phyloP scores from a whole-genome alignment of 2,329 filamentous ascomycete genomes.

The Penicillium sp. region DNA sequence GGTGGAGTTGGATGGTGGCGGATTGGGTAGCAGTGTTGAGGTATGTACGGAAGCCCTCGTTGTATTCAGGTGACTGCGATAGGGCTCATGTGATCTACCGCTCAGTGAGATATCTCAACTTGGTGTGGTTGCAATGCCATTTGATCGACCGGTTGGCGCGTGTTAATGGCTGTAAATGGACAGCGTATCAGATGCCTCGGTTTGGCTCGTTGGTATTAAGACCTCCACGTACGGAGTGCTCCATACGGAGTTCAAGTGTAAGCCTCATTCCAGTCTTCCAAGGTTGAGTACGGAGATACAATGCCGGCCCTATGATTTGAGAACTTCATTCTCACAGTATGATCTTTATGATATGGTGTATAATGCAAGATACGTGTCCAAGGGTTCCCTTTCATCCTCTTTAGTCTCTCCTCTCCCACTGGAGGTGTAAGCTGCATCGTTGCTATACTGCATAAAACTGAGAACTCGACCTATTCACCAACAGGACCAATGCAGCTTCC shows the following conservation, averaged over 20 bases:
- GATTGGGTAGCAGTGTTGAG: too few species aligned
- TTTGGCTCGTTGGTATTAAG: too few species aligned
- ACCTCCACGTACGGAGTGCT: too few species aligned
- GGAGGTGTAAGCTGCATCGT: background rate
- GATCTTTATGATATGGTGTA: background rate
- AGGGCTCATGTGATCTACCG: background rate
- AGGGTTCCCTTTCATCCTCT: too few species aligned
- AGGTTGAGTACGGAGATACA: background rate
- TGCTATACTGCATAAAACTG: background rate
- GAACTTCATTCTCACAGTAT: background rate
- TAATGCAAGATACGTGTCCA: background rate
- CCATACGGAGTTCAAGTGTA: too few species aligned
- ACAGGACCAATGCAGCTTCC: slow-evolving; percentile 1
- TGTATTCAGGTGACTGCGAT: background rate
- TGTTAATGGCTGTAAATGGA: background rate
- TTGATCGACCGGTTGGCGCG: background rate
- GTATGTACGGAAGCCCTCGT: background rate
- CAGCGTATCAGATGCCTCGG: background rate
- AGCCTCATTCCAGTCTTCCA: too few species aligned
- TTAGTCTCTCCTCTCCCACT: background rate
- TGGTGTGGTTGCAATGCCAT: slow-evolving; percentile 4
- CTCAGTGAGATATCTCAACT: background rate
- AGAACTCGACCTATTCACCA: background rate
- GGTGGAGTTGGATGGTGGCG: too few species aligned
- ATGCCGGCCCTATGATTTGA: background rate